Percentiles rank a stretch among this genome's conserved stretches.
Evolutionary conservation across 176 grass and related monocot species (phyloP).

Genomic region (Musa schizocarpa): DNA sequence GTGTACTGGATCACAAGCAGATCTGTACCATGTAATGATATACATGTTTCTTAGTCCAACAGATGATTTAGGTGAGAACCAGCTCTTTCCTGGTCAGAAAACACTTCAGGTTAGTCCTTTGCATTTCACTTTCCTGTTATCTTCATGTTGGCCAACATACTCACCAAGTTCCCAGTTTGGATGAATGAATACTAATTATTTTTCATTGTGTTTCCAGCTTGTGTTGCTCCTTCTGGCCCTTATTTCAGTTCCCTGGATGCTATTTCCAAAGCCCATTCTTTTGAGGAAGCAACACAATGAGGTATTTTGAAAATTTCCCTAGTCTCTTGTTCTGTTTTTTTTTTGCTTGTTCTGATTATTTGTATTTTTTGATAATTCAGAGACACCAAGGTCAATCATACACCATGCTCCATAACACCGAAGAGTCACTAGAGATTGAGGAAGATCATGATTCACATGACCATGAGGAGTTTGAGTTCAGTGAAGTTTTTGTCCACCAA

Average conservation of each 20-base stretch:
- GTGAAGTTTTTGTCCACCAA: slow-evolving; percentile 90
- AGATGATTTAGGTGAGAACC: slow-evolving; percentile 80
- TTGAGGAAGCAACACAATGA: slow-evolving; percentile 69
- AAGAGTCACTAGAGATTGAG: slow-evolving; percentile 60
- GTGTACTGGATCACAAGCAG: slow-evolving; percentile 82
- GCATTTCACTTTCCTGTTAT: no score
- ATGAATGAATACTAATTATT: no score
- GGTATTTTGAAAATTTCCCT: slow-evolving; percentile 27
- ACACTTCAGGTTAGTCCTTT: slow-evolving; percentile 50
- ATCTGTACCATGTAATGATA: slow-evolving; percentile 96
- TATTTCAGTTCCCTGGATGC: slow-evolving; percentile 86
- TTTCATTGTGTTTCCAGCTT: slow-evolving; percentile 34
- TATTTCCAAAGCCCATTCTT: slow-evolving; percentile 82
- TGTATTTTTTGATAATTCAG: slow-evolving; percentile 33
- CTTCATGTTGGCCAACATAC: no score
- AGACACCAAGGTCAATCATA: slow-evolving; percentile 76
- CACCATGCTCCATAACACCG: slow-evolving; percentile 36
- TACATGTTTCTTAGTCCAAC: slow-evolving; percentile 97
- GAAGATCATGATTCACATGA: slow-evolving; percentile 41
- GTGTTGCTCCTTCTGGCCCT: slow-evolving; percentile 70
- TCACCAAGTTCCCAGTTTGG: no score
- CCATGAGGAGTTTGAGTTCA: slow-evolving; percentile 85
- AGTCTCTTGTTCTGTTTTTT: not conserved
- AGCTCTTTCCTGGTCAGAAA: slow-evolving; percentile 87
- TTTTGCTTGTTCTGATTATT: slow-evolving; percentile 30